phyloP scores from a whole-genome alignment of 2,329 filamentous ascomycete species.

The Colletotrichum destructivum region DNA sequence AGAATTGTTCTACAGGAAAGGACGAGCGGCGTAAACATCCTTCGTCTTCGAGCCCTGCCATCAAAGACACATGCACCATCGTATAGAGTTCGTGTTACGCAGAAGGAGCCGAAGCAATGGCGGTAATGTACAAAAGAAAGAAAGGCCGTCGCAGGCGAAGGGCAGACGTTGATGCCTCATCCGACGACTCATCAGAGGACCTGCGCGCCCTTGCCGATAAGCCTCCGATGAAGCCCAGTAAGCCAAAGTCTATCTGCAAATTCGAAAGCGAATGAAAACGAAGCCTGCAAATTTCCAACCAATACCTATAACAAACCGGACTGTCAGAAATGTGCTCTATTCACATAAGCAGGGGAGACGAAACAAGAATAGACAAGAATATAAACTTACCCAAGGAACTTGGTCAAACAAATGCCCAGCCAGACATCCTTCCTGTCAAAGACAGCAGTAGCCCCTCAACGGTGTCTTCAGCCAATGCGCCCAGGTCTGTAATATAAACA shows the following conservation, averaged over 20 bases:
- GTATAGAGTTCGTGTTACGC: background rate
- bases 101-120: background rate
- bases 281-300: slow-evolving; percentile 29
- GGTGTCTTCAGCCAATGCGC: background rate
- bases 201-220: slow-evolving; percentile 13
- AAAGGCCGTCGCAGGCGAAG: slow-evolving; percentile 8
- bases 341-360: background rate
- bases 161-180: slow-evolving; percentile 8
- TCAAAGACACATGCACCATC: background rate
- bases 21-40: background rate
- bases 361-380: too few relatives aligned
- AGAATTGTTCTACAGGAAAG: background rate
- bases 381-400: slow-evolving; percentile 12
- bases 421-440: slow-evolving; percentile 27
- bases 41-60: background rate
- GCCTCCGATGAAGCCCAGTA: slow-evolving; percentile 30
- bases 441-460: slow-evolving; percentile 12
- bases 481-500: background rate
- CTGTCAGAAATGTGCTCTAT: slow-evolving; percentile 14
- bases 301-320: slow-evolving; percentile 14
- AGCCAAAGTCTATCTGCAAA: slow-evolving; percentile 25
- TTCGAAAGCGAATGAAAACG: slow-evolving; percentile 11
- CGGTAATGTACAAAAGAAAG: slow-evolving; percentile 13
- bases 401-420: slow-evolving; percentile 11
- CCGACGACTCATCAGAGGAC: background rate